phyloP scores from a whole-genome alignment of 352 stramenopile genomes.

The Phytophthora cactorum region DNA sequence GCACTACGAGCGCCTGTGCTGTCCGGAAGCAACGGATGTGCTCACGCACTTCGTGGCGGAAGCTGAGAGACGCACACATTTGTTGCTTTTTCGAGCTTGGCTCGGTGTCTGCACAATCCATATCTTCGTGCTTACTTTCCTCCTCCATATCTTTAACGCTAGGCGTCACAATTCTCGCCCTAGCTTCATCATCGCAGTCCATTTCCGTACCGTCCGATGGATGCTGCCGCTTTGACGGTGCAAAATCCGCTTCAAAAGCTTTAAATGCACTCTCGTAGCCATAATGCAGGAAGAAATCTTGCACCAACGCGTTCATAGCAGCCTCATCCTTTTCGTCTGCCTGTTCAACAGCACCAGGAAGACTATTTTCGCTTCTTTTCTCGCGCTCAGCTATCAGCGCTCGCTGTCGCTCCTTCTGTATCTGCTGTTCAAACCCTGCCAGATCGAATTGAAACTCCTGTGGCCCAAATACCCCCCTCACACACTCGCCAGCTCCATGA shows the following conservation, averaged over 20 bases:
- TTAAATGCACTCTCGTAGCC: slow-evolving; percentile 48
- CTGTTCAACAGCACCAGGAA: slow-evolving; percentile 11
- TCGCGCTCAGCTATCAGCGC: slow-evolving; percentile 34
- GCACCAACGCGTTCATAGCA: slow-evolving; percentile 41
- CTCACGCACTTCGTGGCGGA: slow-evolving; percentile 45
- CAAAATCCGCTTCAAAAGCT: slow-evolving; percentile 25
- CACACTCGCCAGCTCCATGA: slow-evolving; percentile 41
- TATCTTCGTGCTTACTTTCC: slow-evolving; percentile 18
- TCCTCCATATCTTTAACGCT: slow-evolving; percentile 12
- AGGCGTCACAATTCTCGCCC: too few species aligned
- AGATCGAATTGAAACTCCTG: slow-evolving; percentile 59
- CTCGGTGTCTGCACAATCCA: slow-evolving; percentile 3
- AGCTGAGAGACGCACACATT: slow-evolving; percentile 26
- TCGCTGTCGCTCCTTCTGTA: slow-evolving; percentile 55
- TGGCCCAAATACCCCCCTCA: slow-evolving; percentile 26
- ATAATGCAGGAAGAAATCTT: slow-evolving; percentile 50
- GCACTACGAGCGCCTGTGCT: slow-evolving; percentile 31
- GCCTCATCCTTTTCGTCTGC: slow-evolving; percentile 34
- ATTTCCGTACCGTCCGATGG: slow-evolving; percentile 17
- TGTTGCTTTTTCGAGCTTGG: slow-evolving; percentile 8
- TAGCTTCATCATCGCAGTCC: slow-evolving; percentile 1
- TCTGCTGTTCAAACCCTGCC: slow-evolving; percentile 45
- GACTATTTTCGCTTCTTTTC: slow-evolving; percentile 8
- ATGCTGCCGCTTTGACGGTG: slow-evolving; percentile 5
- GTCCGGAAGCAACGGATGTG: slow-evolving; percentile 45